Evolutionary conservation across 495 filamentous ascomycete genomes (phyloP), one percentile per base, ranked within the genome.

Genomic region (Elasticomyces elasticus): DNA sequence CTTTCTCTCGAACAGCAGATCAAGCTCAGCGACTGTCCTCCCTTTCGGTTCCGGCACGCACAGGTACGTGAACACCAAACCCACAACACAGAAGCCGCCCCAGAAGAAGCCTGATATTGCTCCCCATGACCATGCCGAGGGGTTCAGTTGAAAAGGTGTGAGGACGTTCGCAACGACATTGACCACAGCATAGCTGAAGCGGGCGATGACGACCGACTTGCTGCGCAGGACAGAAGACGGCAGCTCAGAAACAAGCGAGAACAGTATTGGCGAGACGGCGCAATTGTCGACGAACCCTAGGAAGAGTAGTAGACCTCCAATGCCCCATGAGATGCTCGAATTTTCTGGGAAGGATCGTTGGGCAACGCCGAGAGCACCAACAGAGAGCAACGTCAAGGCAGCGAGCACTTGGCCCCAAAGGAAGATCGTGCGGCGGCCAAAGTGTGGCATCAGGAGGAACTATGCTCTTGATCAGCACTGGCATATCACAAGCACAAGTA

Each of bases 91-190:
- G 40, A 66, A 65, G 0, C 69, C 76, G 27, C 70, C 44, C 51
- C 51, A 54, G 46, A 55, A 50, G 28, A 57, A 30, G 15, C 83
- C 84, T 13, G 85, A 74, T 65, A 62, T 61, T 24, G 60, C 61
- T 5, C 70, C 71, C 76, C 76, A 79, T 43, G 71, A 67, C 77
- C 77, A 80, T 0, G 67, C 76, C 0, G 62, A 62, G 0, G 74
- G 69, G 30, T 69, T 71, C 30, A 80, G 56, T 69, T 72, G 69
- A 55, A 74, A 73, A 47, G 75, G 67, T 45, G 42, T 45, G 6
- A 45, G 19, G 5, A 45, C 42, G 15, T 45, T 45, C 20, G 42
- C 42, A 5, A 45, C 19, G 5, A 45, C 19, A 15, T 45, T 45
- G 42, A 45, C 20, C 3, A 45, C 42, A 5, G 42, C 42, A 23